Percentiles rank a stretch among this genome's conserved stretches.
phyloP scores from a whole-genome alignment of 495 filamentous ascomycete genomes.

The Beverwykella pulmonaria region DNA sequence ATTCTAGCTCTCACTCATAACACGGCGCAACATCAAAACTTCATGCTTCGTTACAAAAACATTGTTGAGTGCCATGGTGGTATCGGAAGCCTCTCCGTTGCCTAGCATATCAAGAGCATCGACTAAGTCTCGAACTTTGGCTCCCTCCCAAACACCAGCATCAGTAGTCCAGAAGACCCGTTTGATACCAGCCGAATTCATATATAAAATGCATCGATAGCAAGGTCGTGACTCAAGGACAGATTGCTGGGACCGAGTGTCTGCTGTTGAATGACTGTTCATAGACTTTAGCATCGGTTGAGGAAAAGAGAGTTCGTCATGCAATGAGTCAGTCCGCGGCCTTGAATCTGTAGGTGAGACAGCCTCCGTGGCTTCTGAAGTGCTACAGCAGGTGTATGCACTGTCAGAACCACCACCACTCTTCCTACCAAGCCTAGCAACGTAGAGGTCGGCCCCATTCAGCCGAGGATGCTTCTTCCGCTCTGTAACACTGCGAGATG shows the following conservation, averaged over 20 bases:
- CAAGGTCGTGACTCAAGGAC: slow-evolving; percentile 51
- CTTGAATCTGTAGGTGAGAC: not conserved
- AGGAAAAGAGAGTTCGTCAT: slow-evolving; percentile 49
- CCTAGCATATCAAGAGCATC: slow-evolving; percentile 48
- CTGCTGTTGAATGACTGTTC: not conserved
- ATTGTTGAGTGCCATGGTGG: slow-evolving; percentile 23
- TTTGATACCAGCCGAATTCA: slow-evolving; percentile 57
- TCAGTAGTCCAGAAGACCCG: slow-evolving; percentile 58
- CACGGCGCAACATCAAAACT: slow-evolving; percentile 51
- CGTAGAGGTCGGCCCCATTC: slow-evolving; percentile 56
- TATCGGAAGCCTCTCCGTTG: slow-evolving; percentile 26
- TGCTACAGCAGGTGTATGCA: not conserved
- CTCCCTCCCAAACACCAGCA: slow-evolving; percentile 53
- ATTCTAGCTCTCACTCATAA: too few relatives aligned
- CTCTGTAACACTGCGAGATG: slow-evolving; percentile 38
- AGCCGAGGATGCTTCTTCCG: slow-evolving; percentile 53
- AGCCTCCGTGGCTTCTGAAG: not conserved
- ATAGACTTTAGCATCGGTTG: not conserved
- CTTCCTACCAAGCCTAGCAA: slow-evolving; percentile 50
- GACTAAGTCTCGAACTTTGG: slow-evolving; percentile 54
- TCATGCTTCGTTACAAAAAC: slow-evolving; percentile 59
- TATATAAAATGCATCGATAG: slow-evolving; percentile 56
- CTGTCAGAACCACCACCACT: not conserved
- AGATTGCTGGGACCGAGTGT: slow-evolving; percentile 8
- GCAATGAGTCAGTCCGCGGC: slow-evolving; percentile 46